These are phyloP conservation scores for Cyclospora cayetanensis DNA, from an alignment of 169 alveolate species.

Conservation along the genomic window DNA sequence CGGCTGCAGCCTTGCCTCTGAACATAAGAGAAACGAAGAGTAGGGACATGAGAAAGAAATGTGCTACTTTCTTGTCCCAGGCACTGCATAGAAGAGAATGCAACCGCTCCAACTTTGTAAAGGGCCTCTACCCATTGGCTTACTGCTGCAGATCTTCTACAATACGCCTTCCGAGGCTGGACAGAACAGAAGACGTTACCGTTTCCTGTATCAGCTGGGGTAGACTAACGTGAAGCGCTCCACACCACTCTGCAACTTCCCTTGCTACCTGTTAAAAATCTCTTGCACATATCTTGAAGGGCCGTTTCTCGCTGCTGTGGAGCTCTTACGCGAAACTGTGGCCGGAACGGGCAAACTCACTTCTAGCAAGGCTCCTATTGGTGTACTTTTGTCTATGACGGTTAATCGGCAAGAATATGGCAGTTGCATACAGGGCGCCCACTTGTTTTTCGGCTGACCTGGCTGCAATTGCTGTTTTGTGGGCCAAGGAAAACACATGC, in stretches of 20 bases:
- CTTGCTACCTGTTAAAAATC: conserved; percentile 18
- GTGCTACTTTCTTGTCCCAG: no score
- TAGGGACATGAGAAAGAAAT: no score
- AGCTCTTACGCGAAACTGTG: background rate
- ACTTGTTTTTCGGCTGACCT: background rate
- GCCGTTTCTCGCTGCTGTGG: background rate
- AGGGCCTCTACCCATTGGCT: background rate
- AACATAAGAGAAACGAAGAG: background rate
- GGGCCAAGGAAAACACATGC: conserved; percentile 56
- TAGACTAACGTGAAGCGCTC: conserved; percentile 38
- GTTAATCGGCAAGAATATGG: no score
- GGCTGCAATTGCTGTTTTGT: conserved; percentile 44
- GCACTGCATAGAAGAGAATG: background rate
- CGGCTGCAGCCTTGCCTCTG: conserved; percentile 54
- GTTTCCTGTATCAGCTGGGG: conserved; percentile 39
- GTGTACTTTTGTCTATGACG: no score
- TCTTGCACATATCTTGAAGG: background rate
- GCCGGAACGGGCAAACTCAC: no score
- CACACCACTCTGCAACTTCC: conserved; percentile 63
- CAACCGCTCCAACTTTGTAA: background rate
- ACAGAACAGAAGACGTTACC: background rate
- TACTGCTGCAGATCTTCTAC: conserved; percentile 36
- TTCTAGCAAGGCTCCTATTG: no score
- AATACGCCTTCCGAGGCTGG: conserved; percentile 1
- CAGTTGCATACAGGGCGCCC: background rate